Base-by-base conservation (phyloP, 1,139 yeast species). In the Magnusiomyces tetraspermus region DNA sequence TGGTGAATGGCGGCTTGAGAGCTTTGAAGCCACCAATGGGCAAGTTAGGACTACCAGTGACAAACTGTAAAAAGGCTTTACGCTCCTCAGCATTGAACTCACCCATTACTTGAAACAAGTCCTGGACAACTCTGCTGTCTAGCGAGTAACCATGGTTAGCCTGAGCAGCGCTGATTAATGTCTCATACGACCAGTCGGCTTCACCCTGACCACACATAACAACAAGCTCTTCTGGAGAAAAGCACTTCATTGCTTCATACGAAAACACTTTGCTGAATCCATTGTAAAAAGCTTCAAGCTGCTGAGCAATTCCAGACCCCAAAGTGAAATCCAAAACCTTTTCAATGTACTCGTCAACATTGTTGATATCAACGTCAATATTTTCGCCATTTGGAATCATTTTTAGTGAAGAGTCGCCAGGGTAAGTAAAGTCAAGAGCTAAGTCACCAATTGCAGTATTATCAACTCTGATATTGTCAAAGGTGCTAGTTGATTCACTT, bases 21-120 rank as follows among this genome's bases (percentile, higher is more conserved):
- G 87, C 78, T 61, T 83, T 85, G 72, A 92, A 92, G 0, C 98
- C 98, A 0, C 97, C 98, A 61, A 89, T 79, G 0, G 98, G 98
- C 50, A 92, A 70, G 59, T 84, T 86, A 2, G 97, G 97, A 2
- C 96, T 82, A 0, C 98, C 98, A 0, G 98, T 92, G 57, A 90
- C 73, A 66, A 92, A 92, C 66, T 88, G 96, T 50, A 89, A 70
- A 63, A 92, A 90, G 38, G 76, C 70, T 49, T 97, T 75, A 57
- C 85, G 79, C 58, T 89, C 85, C 1, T 68, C 63, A 3, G 63
- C 62, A 11, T 68, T 65, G 57, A 89, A 84, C 5, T 71, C 71
- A 2, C 78, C 66, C 76, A 92, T 73, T 1, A 87, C 75, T 36
- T 74, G 72, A 31, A 89, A 68, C 54, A 92, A 70, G 55, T 78